phyloP scores from a whole-genome alignment of 345 rosid species.

The Mallotus nudiflorus region DNA sequence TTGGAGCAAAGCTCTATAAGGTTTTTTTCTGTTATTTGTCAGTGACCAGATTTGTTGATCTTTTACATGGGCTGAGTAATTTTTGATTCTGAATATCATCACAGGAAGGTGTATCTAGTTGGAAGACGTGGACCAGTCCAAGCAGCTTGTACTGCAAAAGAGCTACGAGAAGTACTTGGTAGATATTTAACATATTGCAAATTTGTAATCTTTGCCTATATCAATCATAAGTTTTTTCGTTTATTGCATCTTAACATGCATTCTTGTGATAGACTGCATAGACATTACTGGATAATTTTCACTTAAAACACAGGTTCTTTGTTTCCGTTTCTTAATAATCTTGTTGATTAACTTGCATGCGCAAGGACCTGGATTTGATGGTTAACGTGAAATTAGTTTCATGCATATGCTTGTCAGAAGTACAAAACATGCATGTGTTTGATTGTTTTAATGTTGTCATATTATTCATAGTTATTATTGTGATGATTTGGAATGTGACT shows the following conservation, averaged over 20 bases:
- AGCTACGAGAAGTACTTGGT: conserved; percentile 94
- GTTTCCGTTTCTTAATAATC: not conserved
- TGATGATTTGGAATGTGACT: not conserved
- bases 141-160: conserved; percentile 96
- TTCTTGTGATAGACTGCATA: not conserved
- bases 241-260: not conserved
- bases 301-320: not conserved
- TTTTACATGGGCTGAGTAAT: not conserved
- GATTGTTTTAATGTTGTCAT: not conserved
- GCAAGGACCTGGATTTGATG: not conserved
- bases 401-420: not conserved
- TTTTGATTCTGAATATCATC: conserved; percentile 13
- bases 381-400: not conserved
- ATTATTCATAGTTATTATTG: not conserved
- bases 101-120: conserved; percentile 81
- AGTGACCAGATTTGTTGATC: conserved; percentile 4
- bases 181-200: conserved; percentile 5
- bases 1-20: conserved; percentile 76
- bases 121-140: conserved; percentile 98
- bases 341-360: not conserved
- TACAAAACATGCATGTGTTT: not conserved
- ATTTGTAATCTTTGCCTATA: not conserved
- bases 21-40: conserved; percentile 32
- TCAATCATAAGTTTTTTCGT: not conserved
- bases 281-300: not conserved